Evolutionary conservation across 352 stramenopile species (phyloP).

Genomic region (Pythium pyrilobum): DNA sequence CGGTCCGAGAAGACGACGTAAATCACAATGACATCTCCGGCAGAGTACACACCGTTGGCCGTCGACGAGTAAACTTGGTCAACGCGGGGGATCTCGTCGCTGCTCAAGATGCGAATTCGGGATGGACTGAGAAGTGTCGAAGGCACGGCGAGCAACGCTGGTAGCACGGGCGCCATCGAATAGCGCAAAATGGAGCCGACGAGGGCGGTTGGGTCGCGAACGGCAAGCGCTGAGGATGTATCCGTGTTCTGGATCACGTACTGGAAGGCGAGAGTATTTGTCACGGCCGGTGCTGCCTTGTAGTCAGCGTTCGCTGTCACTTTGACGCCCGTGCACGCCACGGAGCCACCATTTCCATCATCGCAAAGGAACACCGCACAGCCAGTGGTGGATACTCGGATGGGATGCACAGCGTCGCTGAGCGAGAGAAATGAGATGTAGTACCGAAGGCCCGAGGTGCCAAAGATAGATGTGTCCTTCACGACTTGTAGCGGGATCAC

Average conservation of each 20-base stretch:
- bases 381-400: slow-evolving; percentile 19
- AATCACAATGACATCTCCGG: slow-evolving; percentile 56
- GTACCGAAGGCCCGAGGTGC: slow-evolving; percentile 29
- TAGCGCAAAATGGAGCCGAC: slow-evolving; percentile 38
- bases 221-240: slow-evolving; percentile 18
- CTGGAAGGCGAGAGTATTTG: slow-evolving; percentile 42
- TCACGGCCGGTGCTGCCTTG: slow-evolving; percentile 25
- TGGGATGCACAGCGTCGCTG: slow-evolving; percentile 28
- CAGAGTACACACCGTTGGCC: slow-evolving; percentile 44
- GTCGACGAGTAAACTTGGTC: slow-evolving; percentile 36
- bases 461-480: slow-evolving; percentile 36
- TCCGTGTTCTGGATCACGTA: slow-evolving; percentile 49
- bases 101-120: slow-evolving; percentile 27
- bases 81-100: slow-evolving; percentile 29
- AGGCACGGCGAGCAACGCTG: slow-evolving; percentile 27
- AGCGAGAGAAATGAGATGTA: slow-evolving; percentile 41
- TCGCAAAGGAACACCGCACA: slow-evolving; percentile 54
- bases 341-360: slow-evolving; percentile 23
- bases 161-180: slow-evolving; percentile 27
- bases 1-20: slow-evolving; percentile 41
- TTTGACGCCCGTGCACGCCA: slow-evolving; percentile 25
- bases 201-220: slow-evolving; percentile 26
- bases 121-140: neutral
- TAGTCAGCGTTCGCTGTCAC: slow-evolving; percentile 49
- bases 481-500: slow-evolving; percentile 36